Evolutionary conservation across 1,139 yeast genomes (phyloP), one percentile per base, ranked within the genome.

Genomic region (Scheffersomyces quercinus): DNA sequence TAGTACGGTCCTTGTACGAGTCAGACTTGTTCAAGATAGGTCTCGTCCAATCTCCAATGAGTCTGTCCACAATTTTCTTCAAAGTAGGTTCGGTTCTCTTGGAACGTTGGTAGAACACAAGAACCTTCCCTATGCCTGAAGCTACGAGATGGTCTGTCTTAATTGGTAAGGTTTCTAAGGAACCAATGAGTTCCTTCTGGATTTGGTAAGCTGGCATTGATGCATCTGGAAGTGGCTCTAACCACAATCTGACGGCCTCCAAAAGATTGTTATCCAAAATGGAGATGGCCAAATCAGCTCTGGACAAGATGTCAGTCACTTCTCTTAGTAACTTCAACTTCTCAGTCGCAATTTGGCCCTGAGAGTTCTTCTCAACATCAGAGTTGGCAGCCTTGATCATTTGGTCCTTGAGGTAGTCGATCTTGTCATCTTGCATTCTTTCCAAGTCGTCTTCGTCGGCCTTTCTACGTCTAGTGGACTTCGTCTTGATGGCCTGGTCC

Each of bases 221-320:
- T 37, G 96, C 96, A 72, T 95, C 99, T 1, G 99, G 99, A 54
- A 95, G 76, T 35, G 99, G 99, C 64, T 95, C 99, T 47, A 95
- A 76, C 99, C 99, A 95, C 62, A 89, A 84, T 55, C 98, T 79
- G 33, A 95, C 93, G 40, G 97, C 95, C 58, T 93, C 97, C 52
- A 95, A 75, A 57, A 95, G 69, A 65, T 95, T 95, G 64, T 93
- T 95, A 70, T 95, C 99, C 58, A 95, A 77, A 44, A 95, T 88
- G 12, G 97, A 87, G 59, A 91, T 97, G 29, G 97, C 89, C 56
- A 90, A 74, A 62, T 85, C 88, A 3, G 91, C 90, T 68, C 90
- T 86, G 34, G 89, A 76, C 56, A 95, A 70, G 5, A 88, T 83
- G 48, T 80, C 82, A 48, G 79, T 79, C 15, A 93, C 99, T 55